Base-by-base conservation (phyloP, 108 stramenopile species). In the Conticribra guillardii region DNA sequence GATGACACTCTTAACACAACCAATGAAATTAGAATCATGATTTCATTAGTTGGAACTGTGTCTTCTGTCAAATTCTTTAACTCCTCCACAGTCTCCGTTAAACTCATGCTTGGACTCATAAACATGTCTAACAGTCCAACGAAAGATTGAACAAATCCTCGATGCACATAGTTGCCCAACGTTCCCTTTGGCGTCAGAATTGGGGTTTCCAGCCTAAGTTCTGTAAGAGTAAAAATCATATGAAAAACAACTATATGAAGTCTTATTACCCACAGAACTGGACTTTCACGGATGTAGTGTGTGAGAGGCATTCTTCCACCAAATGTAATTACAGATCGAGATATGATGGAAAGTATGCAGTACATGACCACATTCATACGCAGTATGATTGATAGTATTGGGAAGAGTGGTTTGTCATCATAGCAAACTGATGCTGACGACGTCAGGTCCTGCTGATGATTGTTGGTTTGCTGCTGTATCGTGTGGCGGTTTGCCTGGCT, bases 131-230 rank as follows among this genome's bases (percentile, higher is more conserved):
- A 18, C 1, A 79, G 34, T 2, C 78, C 78, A 28, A 79, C 27
- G 44, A 79, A 72, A 2, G 66, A 67, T 32, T 55, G 59, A 2
- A 79, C 11, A 33, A 72, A 79, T 8, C 70, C 78, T 55, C 61
- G 31, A 15, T 71, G 78, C 4, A 71, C 33, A 58, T 60, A 71
- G 30, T 71, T 67, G 5, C 23, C 30, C 30, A 79, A 34, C 0
- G 78, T 67, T 22, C 53, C 65, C 29, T 56, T 37, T 22, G 78
- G 78, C 2, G 67, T 9, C 18, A 79, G 26, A 4, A 48, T 41
- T 8, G 70, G 65, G 34, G 72, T 46, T 21, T 34, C 44, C 16
- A 61, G 37, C 2, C 53, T 64, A 30, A 62, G 21, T 49, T 79
- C 78, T 32, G 67, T 54, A 2, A 63, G 16, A 24, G 62, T 56